Conservation (phyloP, 169 alveolate species). For the Plasmodium gonderi region DNA sequence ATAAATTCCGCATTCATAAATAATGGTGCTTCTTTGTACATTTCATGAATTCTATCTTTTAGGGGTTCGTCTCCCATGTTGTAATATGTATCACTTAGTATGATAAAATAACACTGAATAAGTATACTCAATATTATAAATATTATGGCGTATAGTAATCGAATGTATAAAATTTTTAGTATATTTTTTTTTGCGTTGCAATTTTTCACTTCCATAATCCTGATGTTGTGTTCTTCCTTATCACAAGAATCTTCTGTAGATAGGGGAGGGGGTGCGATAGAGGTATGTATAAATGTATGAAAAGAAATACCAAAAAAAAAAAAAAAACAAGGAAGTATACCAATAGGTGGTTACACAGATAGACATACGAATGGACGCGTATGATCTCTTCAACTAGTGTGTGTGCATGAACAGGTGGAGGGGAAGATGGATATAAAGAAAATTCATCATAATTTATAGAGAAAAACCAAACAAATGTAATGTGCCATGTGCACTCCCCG, state of each 20-base stretch:
- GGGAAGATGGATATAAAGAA: background rate
- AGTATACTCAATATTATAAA: slow-evolving; percentile 18
- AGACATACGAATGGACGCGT: background rate
- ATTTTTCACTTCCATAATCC: background rate
- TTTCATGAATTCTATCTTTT: slow-evolving; percentile 79
- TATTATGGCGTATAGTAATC: slow-evolving; percentile 46
- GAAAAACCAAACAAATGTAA: no score
- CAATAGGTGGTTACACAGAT: no score
- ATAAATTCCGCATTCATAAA: slow-evolving; percentile 23
- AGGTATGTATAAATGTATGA: background rate
- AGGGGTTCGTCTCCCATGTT: slow-evolving; percentile 72
- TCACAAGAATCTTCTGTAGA: slow-evolving; percentile 1
- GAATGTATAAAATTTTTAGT: slow-evolving; percentile 15
- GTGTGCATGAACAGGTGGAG: background rate
- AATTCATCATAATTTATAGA: no score
- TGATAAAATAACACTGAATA: slow-evolving; percentile 72
- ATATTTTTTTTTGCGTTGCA: background rate
- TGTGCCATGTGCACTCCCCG: no score
- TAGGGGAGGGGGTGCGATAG: background rate
- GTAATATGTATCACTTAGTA: slow-evolving; percentile 59
- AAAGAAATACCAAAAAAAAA: no score
- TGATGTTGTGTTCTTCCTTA: background rate
- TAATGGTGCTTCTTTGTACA: slow-evolving; percentile 38
- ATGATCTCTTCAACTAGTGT: no score
- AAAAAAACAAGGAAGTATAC: no score